These are phyloP conservation scores for Phoenix dactylifera DNA, from an alignment of 176 grass and related monocot species.

Conservation along the genomic window DNA sequence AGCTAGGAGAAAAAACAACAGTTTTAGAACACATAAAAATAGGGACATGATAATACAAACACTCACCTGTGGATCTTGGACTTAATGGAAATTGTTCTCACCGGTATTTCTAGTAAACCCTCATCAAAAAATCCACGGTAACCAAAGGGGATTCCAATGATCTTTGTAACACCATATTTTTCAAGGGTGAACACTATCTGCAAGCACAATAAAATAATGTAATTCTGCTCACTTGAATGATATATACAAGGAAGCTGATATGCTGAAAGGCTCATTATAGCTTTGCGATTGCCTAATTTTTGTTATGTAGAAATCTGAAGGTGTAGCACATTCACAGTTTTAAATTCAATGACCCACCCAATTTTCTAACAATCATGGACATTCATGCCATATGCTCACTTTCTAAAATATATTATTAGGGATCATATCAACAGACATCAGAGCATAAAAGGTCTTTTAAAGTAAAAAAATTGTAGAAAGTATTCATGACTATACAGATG, in stretches of 20 bases:
- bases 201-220: conserved; percentile 18
- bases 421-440: not conserved
- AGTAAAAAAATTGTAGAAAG: not conserved
- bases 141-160: conserved; percentile 85
- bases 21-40: not conserved
- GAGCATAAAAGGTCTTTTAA: not conserved
- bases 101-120: conserved; percentile 66
- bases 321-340: too few species aligned
- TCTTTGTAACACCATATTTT: conserved; percentile 96
- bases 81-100: conserved; percentile 29
- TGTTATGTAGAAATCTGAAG: too few species aligned
- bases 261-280: too few species aligned
- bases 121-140: conserved; percentile 87
- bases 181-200: conserved; percentile 98
- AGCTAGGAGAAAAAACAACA: conserved; percentile 35
- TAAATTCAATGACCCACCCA: too few species aligned
- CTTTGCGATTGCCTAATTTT: too few species aligned
- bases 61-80: conserved; percentile 1
- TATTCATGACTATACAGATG: not conserved
- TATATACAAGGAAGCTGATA: too few species aligned
- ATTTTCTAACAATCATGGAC: too few species aligned
- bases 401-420: too few species aligned
- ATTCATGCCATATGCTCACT: too few species aligned
- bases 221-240: too few species aligned
- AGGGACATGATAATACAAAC: too few species aligned